Evolutionary conservation across 805 yeast genomes (phyloP), one percentile per base, ranked within the genome.

Genomic region (Metschnikowia similis): DNA sequence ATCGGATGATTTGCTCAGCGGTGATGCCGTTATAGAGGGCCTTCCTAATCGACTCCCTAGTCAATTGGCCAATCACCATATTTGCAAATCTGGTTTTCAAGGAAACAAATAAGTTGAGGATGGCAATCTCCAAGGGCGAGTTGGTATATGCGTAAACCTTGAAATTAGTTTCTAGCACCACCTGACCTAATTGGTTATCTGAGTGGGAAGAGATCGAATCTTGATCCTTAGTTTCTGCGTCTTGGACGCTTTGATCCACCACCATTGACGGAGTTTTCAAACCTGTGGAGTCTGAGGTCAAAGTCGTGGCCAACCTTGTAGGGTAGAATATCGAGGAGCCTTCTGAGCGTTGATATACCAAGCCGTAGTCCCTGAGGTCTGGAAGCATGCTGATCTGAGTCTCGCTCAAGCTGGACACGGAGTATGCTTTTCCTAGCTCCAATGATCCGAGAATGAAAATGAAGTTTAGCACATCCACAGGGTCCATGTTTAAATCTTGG

Each of bases 71-170:
- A 4, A 94, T 82, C 3, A 94, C 97, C 85, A 94, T 83, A 64
- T 94, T 94, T 11, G 90, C 75, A 66, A 94, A 94, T 52, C 99
- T 75, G 0, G 95, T 79, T 56, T 82, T 85, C 52, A 94, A 69
- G 62, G 89, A 94, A 27, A 89, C 96, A 70, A 94, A 94, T 41
- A 94, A 66, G 62, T 90, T 88, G 48, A 94, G 72, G 52, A 94
- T 87, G 9, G 98, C 97, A 56, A 92, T 91, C 67, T 94, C 98
- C 49, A 94, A 72, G 1, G 98, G 97, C 1, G 97, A 89, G 54
- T 89, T 86, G 2, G 97, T 89, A 64, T 91, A 91, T 41, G 97
- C 92, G 60, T 94, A 94, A 5, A 94, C 63, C 63, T 94, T 87
- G 74, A 89, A 94, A 68, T 94, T 94, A 0, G 99, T 94, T 66